A percentile compares a stretch with the other conserved stretches of the same genome.
These are phyloP conservation scores for Termitomyces sp. DNA, from an alignment of 768 basidiomycete genomes.

Conservation along the genomic window DNA sequence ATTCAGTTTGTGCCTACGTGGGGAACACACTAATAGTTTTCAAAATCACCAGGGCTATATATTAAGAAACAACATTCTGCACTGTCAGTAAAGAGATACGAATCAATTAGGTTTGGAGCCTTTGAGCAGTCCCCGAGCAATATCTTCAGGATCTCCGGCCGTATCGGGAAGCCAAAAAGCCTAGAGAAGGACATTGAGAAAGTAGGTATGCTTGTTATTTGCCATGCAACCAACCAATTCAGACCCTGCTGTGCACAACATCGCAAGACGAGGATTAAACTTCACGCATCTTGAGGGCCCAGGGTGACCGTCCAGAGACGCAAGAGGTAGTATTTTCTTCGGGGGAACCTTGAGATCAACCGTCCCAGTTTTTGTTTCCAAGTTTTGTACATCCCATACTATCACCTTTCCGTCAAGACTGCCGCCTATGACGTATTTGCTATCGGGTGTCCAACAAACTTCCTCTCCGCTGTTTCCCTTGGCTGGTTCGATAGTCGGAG, in stretches of 20 bases:
- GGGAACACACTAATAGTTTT: neutral
- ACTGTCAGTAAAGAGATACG: neutral
- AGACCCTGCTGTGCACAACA: conserved; percentile 81
- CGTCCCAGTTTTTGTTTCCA: conserved; percentile 45
- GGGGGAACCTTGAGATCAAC: conserved; percentile 53
- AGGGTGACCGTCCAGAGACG: conserved; percentile 69
- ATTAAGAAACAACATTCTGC: neutral
- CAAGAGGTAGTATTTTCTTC: conserved; percentile 33
- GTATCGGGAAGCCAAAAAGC: conserved; percentile 52
- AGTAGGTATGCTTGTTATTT: neutral
- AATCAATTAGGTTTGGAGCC: conserved; percentile 26
- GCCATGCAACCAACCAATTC: conserved; percentile 58
- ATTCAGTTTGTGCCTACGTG: neutral
- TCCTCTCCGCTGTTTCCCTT: conserved; percentile 91
- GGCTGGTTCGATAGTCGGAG: conserved; percentile 56
- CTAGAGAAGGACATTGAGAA: conserved; percentile 17
- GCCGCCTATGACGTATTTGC: conserved; percentile 84
- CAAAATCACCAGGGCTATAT: neutral
- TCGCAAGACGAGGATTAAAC: conserved; percentile 86
- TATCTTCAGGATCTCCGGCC: conserved; percentile 61
- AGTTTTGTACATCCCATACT: conserved; percentile 79
- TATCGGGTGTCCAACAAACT: conserved; percentile 91
- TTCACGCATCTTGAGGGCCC: conserved; percentile 81
- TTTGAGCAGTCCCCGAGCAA: conserved; percentile 64
- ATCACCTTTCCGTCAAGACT: conserved; percentile 79